These are phyloP conservation scores for Pichia kluyveri DNA, from an alignment of 805 yeast genomes.

Conservation along the genomic window DNA sequence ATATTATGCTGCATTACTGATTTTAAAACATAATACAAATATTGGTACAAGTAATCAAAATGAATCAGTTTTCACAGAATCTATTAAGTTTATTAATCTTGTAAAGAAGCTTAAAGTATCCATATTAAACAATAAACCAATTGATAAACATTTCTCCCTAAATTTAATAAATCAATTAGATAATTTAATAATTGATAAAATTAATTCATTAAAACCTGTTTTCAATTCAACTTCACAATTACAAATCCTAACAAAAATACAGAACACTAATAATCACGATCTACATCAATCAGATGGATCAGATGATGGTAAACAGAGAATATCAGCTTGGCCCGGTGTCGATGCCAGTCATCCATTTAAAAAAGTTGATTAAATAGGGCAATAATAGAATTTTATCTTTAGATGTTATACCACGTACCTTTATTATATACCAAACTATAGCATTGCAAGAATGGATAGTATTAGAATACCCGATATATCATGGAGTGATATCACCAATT, in stretches of 20 bases:
- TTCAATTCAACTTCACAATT: background rate
- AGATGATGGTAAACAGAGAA: constrained; percentile 17
- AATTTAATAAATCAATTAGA: constrained; percentile 29
- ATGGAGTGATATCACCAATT: constrained; percentile 21
- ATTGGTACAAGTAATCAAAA: constrained; percentile 4
- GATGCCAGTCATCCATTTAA: constrained; percentile 52
- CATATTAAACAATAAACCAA: constrained; percentile 38
- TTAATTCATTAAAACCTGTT: constrained; percentile 10
- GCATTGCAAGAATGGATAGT: constrained; percentile 1
- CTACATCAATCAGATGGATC: constrained; percentile 2
- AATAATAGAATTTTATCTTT: background rate
- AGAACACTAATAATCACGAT: background rate
- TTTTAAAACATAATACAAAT: constrained; percentile 29
- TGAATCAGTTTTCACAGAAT: constrained; percentile 15
- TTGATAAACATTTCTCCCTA: constrained; percentile 42
- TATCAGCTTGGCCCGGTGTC: constrained; percentile 58
- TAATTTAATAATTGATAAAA: constrained; percentile 21
- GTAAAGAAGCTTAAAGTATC: constrained; percentile 37
- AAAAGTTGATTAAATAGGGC: background rate
- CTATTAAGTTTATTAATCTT: constrained; percentile 31
- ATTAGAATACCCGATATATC: constrained; percentile 17
- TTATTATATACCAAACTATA: no score
- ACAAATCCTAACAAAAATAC: constrained; percentile 11
- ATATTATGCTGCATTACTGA: constrained; percentile 53
- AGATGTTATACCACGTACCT: no score